Conservation (phyloP, 2,329 filamentous ascomycete species). For the Elsinoe perseae region DNA sequence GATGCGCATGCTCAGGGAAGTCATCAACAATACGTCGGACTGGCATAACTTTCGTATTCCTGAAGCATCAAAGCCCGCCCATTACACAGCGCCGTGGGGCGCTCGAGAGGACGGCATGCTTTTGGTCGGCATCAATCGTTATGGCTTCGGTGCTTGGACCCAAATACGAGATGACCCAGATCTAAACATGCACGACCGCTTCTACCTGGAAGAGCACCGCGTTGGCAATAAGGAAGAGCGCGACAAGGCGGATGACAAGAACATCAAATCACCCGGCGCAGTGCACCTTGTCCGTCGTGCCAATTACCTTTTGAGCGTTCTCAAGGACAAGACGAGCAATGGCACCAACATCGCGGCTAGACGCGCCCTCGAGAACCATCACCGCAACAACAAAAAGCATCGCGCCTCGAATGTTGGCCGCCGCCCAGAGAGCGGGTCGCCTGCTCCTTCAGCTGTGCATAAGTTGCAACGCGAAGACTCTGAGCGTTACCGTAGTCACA, state of each 20-base stretch:
- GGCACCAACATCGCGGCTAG: conserved; percentile 64
- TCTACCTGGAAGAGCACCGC: conserved; percentile 96
- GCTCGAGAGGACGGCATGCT: conserved; percentile 95
- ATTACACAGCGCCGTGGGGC: conserved; percentile 88
- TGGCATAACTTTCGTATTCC: conserved; percentile 75
- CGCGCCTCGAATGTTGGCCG: conserved; percentile 53
- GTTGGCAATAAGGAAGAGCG: conserved; percentile 96
- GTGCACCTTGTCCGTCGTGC: conserved; percentile 92
- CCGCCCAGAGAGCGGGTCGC: conserved; percentile 56
- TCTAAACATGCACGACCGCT: conserved; percentile 77
- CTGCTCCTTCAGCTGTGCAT: conserved; percentile 46
- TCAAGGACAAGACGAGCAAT: conserved; percentile 68
- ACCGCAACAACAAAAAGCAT: conserved; percentile 85
- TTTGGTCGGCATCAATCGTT: conserved; percentile 81
- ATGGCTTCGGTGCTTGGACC: conserved; percentile 93
- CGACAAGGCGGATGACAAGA: conserved; percentile 60
- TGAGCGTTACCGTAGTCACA: conserved; percentile 31
- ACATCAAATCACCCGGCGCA: conserved; percentile 86
- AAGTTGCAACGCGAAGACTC: conserved; percentile 33
- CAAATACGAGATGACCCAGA: conserved; percentile 89
- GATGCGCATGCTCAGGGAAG: conserved; percentile 72
- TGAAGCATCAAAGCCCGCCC: conserved; percentile 84
- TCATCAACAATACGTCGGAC: conserved; percentile 58
- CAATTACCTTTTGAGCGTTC: conserved; percentile 89
- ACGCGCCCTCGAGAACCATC: conserved; percentile 80